A percentile compares a stretch with the other conserved stretches of the same genome.
phyloP scores from a whole-genome alignment of 345 rosid species.

The Populus pruinosa region DNA sequence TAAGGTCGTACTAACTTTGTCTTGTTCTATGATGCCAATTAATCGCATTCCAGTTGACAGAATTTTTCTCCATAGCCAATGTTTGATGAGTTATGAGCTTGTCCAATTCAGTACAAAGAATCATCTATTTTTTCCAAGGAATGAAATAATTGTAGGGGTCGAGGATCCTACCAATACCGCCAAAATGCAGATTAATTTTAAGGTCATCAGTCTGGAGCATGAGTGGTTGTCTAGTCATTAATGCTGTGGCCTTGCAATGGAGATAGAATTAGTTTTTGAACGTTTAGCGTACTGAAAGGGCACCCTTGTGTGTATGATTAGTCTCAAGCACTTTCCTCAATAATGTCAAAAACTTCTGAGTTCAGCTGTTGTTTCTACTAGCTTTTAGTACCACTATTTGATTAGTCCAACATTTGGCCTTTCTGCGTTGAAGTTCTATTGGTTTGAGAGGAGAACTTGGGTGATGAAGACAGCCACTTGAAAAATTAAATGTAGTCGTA shows the following conservation, averaged over 20 bases:
- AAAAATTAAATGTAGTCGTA: neutral
- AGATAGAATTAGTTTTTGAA: neutral
- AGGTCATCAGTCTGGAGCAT: neutral
- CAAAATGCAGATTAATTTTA: neutral
- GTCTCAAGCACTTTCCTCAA: neutral
- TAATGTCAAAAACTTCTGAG: neutral
- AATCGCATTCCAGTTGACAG: neutral
- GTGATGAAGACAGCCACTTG: neutral
- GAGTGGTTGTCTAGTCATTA: neutral
- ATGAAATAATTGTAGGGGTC: neutral
- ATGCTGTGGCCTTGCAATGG: neutral
- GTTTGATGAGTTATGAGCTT: neutral
- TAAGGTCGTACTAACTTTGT: neutral
- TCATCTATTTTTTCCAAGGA: neutral
- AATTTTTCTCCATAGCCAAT: neutral
- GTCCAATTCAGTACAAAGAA: neutral
- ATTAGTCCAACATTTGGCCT: too few species aligned
- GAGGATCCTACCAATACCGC: neutral
- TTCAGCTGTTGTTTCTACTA: neutral
- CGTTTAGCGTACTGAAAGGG: neutral
- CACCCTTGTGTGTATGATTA: neutral
- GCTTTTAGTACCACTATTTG: too few species aligned
- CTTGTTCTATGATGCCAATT: neutral
- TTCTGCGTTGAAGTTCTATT: neutral
- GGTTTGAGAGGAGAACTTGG: neutral